These are phyloP conservation scores for Salix arbutifolia DNA, from an alignment of 345 rosid genomes.

Conservation along the genomic window DNA sequence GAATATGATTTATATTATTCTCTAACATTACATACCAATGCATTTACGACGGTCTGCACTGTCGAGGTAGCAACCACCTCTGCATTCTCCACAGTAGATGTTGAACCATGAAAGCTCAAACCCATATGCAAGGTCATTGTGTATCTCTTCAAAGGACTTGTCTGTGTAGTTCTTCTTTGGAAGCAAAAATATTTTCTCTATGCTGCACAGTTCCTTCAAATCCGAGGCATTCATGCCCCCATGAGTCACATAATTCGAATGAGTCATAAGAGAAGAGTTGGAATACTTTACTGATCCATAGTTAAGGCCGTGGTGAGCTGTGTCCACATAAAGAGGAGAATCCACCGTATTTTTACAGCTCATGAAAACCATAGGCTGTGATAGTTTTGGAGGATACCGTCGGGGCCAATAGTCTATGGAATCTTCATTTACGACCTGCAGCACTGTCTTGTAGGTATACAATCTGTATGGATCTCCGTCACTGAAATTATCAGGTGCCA, in stretches of 20 bases:
- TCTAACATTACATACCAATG: too few species aligned
- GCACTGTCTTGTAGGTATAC: neutral
- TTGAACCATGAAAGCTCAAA: too few species aligned
- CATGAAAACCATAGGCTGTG: neutral
- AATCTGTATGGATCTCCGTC: neutral
- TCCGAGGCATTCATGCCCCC: neutral
- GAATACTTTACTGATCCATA: too few species aligned
- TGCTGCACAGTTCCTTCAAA: conserved; percentile 1
- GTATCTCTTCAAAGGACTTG: neutral
- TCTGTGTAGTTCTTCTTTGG: neutral
- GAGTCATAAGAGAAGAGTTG: neutral
- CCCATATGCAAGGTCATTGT: conserved; percentile 4
- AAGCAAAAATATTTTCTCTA: neutral
- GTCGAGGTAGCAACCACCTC: too few species aligned
- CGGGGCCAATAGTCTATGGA: too few species aligned
- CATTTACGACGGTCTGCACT: too few species aligned
- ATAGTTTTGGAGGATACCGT: too few species aligned
- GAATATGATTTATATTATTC: too few species aligned
- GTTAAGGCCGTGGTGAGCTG: neutral
- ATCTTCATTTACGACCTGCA: too few species aligned
- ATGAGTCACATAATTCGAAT: neutral
- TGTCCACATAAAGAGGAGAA: conserved; percentile 2
- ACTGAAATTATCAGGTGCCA: neutral
- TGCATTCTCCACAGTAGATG: too few species aligned
- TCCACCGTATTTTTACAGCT: conserved; percentile 6